Evolutionary conservation across 768 basidiomycete genomes (phyloP), one percentile per base, ranked within the genome.

Genomic region (Macrocybe gigantea): DNA sequence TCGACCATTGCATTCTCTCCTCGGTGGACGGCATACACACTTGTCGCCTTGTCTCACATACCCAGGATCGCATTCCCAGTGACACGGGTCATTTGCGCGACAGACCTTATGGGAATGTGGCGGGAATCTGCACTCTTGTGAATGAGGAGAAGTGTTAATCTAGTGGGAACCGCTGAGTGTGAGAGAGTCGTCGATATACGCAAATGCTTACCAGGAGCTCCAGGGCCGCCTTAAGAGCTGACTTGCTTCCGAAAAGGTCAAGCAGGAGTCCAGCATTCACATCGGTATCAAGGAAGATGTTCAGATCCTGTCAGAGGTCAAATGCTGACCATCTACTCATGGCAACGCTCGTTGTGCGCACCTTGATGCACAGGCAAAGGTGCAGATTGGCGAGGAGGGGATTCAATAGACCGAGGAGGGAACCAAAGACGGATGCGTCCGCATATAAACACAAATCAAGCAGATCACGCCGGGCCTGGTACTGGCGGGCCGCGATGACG

Each of bases 361-460:
- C 72, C 58, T 71, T 68, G 22, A 72, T 55, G 52, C 73, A 74
- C 7, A 74, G 54, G 53, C 72, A 73, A 14, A 47, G 14, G 37
- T 37, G 22, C 42, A 44, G 35, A 8, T 34, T 34, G 32, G 42
- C 42, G 7, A 44, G 42, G 11, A 12, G 55, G 57, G 39, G 49
- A 45, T 44, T 15, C 6, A 44, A 34, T 13, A 44, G 13, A 7
- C 42, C 30, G 1, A 34, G 30, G 5, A 44, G 32, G 8, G 32
- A 31, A 32, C 32, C 32, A 33, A 44, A n/a, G 9, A 34, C 42
- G 8, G 35, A 22, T 32, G 42, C 42, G 29, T 44, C 44, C 47
- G 47, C 35, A 15, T 31, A 44, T 9, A 44, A 13, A 10, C 42
- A 44, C 8, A 44, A 34, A 31, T 44, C 42, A 13, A 44, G 32